Percentiles rank a stretch among this genome's conserved stretches.
phyloP scores from a whole-genome alignment of 805 yeast species.

The Yueomyces sp. region DNA sequence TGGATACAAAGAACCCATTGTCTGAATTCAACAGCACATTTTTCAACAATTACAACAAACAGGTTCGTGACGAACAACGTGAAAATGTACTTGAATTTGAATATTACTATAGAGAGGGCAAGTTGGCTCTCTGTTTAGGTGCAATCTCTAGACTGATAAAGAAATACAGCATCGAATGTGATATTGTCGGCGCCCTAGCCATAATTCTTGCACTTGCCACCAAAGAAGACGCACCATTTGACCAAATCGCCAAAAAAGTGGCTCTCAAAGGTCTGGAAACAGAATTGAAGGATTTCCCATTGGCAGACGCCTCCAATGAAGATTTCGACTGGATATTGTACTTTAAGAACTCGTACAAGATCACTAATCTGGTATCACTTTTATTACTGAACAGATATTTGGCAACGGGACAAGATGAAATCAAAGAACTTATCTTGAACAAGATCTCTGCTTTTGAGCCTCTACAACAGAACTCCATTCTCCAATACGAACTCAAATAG shows the following conservation, averaged over 20 bases:
- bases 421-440: slow-evolving; percentile 17
- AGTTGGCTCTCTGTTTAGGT: slow-evolving; percentile 20
- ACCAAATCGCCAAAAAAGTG: slow-evolving; percentile 20
- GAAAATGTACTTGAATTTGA: slow-evolving; percentile 19
- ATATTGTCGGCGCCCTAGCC: slow-evolving; percentile 17
- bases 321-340: slow-evolving; percentile 15
- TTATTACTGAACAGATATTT: slow-evolving; percentile 8
- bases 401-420: slow-evolving; percentile 1
- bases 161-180: slow-evolving; percentile 7
- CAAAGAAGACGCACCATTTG: slow-evolving; percentile 10
- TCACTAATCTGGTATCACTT: slow-evolving; percentile 7
- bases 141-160: slow-evolving; percentile 15
- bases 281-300: slow-evolving; percentile 11
- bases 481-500: slow-evolving; percentile 17
- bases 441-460: slow-evolving; percentile 19
- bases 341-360: slow-evolving; percentile 7
- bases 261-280: slow-evolving; percentile 19
- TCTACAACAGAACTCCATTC: slow-evolving; percentile 8
- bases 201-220: slow-evolving; percentile 14
- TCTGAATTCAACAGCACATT: slow-evolving; percentile 33
- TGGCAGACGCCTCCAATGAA: slow-evolving; percentile 7
- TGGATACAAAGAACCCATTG: slow-evolving; percentile 27
- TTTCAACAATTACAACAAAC: slow-evolving; percentile 26
- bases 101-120: slow-evolving; percentile 16
- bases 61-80: slow-evolving; percentile 29